Conservation (phyloP, 768 basidiomycete genomes). For the Auriscalpium vulgare region DNA sequence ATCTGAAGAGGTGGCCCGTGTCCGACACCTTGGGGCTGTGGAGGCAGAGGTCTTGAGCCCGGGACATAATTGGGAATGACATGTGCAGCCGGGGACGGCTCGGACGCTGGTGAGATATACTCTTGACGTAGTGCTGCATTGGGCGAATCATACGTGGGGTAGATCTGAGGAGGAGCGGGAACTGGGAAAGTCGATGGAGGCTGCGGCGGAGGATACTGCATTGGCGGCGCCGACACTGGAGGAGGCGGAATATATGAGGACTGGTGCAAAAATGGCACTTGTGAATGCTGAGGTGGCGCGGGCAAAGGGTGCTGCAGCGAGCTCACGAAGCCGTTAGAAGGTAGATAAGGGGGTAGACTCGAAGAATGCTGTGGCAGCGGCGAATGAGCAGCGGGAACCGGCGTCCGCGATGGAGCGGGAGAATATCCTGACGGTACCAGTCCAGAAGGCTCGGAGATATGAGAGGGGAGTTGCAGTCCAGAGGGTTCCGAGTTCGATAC, state of each 20-base stretch:
- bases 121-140: background rate
- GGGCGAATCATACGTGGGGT: background rate
- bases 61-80: constrained; percentile 8
- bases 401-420: constrained; percentile 17
- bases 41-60: constrained; percentile 15
- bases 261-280: constrained; percentile 3
- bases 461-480: constrained; percentile 8
- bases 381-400: constrained; percentile 18
- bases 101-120: background rate
- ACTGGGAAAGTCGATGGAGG: constrained; percentile 23
- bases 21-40: constrained; percentile 7
- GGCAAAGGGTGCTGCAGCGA: background rate
- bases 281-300: constrained; percentile 1
- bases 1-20: constrained; percentile 2
- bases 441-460: background rate
- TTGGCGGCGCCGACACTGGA: constrained; percentile 14
- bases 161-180: constrained; percentile 18
- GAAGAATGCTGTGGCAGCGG: constrained; percentile 15
- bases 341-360: constrained; percentile 5
- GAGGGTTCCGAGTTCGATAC: constrained; percentile 25
- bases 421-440: background rate
- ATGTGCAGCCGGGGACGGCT: constrained; percentile 1
- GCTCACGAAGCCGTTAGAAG: background rate
- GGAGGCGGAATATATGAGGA: constrained; percentile 10
- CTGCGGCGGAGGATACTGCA: constrained; percentile 15